phyloP scores from a whole-genome alignment of 148 eudicot species.

The Nyssa sinensis region DNA sequence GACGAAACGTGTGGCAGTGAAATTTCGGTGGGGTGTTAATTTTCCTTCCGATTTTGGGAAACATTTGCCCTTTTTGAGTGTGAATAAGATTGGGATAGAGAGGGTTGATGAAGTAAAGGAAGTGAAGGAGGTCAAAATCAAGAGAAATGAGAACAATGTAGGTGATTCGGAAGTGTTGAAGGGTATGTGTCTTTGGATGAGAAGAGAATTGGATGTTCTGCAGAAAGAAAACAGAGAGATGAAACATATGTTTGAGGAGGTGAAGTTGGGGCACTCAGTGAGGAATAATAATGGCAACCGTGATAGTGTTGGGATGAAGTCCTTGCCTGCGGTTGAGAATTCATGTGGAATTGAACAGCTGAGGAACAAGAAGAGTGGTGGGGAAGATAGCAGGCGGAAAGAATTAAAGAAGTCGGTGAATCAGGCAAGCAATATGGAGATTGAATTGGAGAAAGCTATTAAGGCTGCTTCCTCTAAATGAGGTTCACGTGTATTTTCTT shows the following conservation, averaged over 20 bases:
- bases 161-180: slow-evolving; percentile 62
- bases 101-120: slow-evolving; percentile 64
- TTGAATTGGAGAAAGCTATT: slow-evolving; percentile 79
- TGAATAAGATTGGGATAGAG: slow-evolving; percentile 80
- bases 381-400: slow-evolving; percentile 31
- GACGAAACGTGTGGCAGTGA: slow-evolving; percentile 31
- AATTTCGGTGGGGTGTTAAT: slow-evolving; percentile 54
- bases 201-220: slow-evolving; percentile 64
- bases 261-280: slow-evolving; percentile 37
- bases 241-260: slow-evolving; percentile 49
- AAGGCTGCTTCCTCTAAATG: slow-evolving; percentile 62
- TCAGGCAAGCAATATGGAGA: slow-evolving; percentile 55
- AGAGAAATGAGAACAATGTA: slow-evolving; percentile 18
- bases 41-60: slow-evolving; percentile 28
- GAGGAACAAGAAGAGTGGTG: slow-evolving; percentile 56
- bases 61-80: slow-evolving; percentile 53
- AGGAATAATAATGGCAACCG: slow-evolving; percentile 18
- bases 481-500: slow-evolving; percentile 19
- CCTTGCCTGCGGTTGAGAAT: slow-evolving; percentile 25
- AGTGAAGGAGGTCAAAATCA: slow-evolving; percentile 24
- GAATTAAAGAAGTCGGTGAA: slow-evolving; percentile 40
- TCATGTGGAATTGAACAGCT: slow-evolving; percentile 58
- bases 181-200: slow-evolving; percentile 69
- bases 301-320: slow-evolving; percentile 31
- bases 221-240: slow-evolving; percentile 64